Evolutionary conservation across 371 early-diverging fungal genomes (phyloP).

Genomic region (Coemansia sp.): DNA sequence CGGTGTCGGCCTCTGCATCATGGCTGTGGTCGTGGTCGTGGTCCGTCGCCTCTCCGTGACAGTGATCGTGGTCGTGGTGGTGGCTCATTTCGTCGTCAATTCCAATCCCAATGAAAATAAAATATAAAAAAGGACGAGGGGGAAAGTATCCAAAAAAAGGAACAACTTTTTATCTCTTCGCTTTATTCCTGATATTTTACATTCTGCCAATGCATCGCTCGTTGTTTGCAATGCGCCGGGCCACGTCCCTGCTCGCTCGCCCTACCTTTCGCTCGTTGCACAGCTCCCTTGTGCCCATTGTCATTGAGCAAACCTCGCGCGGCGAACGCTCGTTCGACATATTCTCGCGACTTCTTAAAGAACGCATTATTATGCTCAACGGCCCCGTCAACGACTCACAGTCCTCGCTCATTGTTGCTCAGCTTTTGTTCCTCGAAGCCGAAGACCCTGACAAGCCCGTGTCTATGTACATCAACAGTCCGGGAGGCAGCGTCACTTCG

Average conservation of each 20-base stretch:
- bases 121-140: not conserved
- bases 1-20: constrained; percentile 49
- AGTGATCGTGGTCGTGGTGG: constrained; percentile 16
- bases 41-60: constrained; percentile 57
- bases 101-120: no score
- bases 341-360: constrained; percentile 93
- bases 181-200: not conserved
- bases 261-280: not conserved
- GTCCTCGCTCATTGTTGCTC: constrained; percentile 87
- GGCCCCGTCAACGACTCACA: constrained; percentile 82
- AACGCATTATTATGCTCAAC: constrained; percentile 92
- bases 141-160: not conserved
- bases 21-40: constrained; percentile 31
- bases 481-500: constrained; percentile 93
- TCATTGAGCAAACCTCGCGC: constrained; percentile 61
- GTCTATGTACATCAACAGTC: constrained; percentile 92
- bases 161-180: not conserved
- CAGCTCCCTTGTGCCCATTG: constrained; percentile 49
- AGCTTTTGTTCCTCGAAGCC: constrained; percentile 91
- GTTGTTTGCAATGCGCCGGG: not conserved
- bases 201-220: not conserved
- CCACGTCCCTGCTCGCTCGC: not conserved
- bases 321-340: constrained; percentile 92
- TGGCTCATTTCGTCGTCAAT: constrained; percentile 9
- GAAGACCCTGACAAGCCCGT: constrained; percentile 93